Percentiles rank a stretch among this genome's conserved stretches.
Evolutionary conservation across 2,329 filamentous ascomycete species (phyloP).

Genomic region (Tolypocladium pustulatum): DNA sequence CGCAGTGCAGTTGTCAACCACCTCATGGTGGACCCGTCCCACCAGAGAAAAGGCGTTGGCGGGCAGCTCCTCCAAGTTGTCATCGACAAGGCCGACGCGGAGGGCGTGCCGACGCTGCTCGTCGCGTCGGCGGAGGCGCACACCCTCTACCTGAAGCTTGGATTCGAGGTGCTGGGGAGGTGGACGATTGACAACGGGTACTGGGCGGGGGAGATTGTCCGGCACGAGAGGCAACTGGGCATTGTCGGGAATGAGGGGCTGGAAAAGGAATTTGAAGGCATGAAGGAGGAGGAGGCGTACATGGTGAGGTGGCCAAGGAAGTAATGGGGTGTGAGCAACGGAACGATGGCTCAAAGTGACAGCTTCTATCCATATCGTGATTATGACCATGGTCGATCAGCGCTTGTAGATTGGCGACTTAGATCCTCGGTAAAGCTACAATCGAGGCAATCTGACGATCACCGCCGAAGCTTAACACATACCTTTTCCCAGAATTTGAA

Average conservation of each 20-base stretch:
- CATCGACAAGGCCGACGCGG: conserved; percentile 3
- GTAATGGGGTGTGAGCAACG: not conserved
- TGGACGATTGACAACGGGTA: conserved; percentile 9
- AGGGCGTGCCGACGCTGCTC: conserved; percentile 6
- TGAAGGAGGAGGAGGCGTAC: conserved; percentile 8
- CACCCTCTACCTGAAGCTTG: conserved; percentile 7
- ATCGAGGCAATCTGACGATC: no score
- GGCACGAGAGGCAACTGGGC: conserved; percentile 3
- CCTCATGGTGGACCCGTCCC: conserved; percentile 11
- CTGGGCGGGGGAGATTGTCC: conserved; percentile 6
- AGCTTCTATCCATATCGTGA: no score
- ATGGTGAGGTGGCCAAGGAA: not conserved
- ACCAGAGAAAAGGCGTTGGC: conserved; percentile 11
- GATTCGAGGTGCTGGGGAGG: conserved; percentile 8
- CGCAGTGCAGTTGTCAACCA: conserved; percentile 7
- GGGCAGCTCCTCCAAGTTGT: conserved; percentile 5
- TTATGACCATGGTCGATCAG: no score
- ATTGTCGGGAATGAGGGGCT: conserved; percentile 4
- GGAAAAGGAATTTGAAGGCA: conserved; percentile 6
- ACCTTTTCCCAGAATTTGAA: no score
- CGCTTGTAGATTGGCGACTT: no score
- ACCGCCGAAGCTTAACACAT: no score
- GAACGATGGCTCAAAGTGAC: not conserved
- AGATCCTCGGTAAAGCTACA: no score
- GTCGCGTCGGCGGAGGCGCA: conserved; percentile 10